Evolutionary conservation across 2,329 filamentous ascomycete genomes (phyloP), one percentile per base, ranked within the genome.

Genomic region (Escovopsis weberi): DNA sequence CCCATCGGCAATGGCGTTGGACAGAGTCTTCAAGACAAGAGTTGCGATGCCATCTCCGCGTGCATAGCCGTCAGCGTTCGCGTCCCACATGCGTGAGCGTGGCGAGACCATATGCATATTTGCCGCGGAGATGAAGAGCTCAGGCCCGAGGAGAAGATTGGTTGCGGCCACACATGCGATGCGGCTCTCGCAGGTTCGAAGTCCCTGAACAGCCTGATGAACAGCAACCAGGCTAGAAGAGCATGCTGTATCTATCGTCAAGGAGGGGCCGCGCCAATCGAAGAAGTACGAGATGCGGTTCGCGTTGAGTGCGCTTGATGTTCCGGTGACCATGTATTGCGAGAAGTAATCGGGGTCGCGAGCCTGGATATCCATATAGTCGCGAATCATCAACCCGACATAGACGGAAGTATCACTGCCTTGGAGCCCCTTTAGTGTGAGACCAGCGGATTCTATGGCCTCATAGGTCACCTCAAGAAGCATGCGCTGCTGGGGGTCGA

Each of bases 31-130:
- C 4, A 74, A 45, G 1, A 71, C 45, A 3, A 74, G 40, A 12
- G 60, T 53, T 0, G 55, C 64, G n/a, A 63, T 50, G 2, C 50
- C 51, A 8, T 53, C 50, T 3, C 47, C 69, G 60, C 70, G 59
- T 1, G 60, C 66, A 50, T 73, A 75, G 1, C 72, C 72, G 45
- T 66, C 59, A 2, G 64, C 70, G 18, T 49, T 51, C 2, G 48
- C 47, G 46, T 68, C 69, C 51, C 58, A 68, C 47, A 49, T 49
- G 12, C 38, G 41, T 2, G 37, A 41, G 8, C 47, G 45, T 7
- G 44, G 39, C 26, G 39, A 49, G 34, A 41, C 44, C 49, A 52
- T 49, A n/a, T 44, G 39, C 12, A 50, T 32, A 4, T 48, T 48
- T 2, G 41, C 39, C 23, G 42, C 43, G 1, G 15, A 28, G 26